Conservation (phyloP, 1,284 basidiomycete species). For the Irpex rosettiformis region DNA sequence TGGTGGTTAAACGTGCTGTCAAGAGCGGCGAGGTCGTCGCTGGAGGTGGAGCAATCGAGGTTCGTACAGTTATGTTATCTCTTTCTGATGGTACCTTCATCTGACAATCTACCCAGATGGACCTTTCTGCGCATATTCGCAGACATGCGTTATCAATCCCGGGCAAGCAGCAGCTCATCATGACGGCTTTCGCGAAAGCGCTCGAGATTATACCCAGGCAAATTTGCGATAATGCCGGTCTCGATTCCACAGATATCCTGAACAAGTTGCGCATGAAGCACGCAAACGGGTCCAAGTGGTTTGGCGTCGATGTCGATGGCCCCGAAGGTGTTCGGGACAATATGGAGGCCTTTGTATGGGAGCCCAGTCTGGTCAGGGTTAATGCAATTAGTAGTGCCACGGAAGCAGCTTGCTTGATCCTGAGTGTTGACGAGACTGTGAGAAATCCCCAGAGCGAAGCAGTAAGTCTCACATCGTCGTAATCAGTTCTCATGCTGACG, state of each 20-base stretch:
- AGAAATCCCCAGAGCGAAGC: slow-evolving; percentile 90
- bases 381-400: slow-evolving; percentile 95
- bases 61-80: slow-evolving; percentile 33
- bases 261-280: slow-evolving; percentile 98
- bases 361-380: slow-evolving; percentile 92
- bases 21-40: slow-evolving; percentile 96
- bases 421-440: slow-evolving; percentile 95
- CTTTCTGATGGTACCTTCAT: slow-evolving; percentile 6
- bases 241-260: slow-evolving; percentile 96
- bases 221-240: slow-evolving; percentile 97
- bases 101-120: slow-evolving; percentile 66
- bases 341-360: slow-evolving; percentile 98
- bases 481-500: slow-evolving; percentile 7
- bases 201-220: slow-evolving; percentile 98
- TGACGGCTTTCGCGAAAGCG: slow-evolving; percentile 95
- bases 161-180: slow-evolving; percentile 94
- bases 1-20: slow-evolving; percentile 98
- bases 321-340: slow-evolving; percentile 89
- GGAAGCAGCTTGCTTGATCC: slow-evolving; percentile 94
- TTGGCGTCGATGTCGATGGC: slow-evolving; percentile 93
- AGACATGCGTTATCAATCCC: slow-evolving; percentile 90
- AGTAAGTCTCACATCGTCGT: slow-evolving; percentile 40
- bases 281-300: slow-evolving; percentile 85
- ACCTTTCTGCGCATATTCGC: slow-evolving; percentile 90
- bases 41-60: slow-evolving; percentile 96